Conservation (phyloP, 306 rosid genomes). For the Quercus ilex region DNA sequence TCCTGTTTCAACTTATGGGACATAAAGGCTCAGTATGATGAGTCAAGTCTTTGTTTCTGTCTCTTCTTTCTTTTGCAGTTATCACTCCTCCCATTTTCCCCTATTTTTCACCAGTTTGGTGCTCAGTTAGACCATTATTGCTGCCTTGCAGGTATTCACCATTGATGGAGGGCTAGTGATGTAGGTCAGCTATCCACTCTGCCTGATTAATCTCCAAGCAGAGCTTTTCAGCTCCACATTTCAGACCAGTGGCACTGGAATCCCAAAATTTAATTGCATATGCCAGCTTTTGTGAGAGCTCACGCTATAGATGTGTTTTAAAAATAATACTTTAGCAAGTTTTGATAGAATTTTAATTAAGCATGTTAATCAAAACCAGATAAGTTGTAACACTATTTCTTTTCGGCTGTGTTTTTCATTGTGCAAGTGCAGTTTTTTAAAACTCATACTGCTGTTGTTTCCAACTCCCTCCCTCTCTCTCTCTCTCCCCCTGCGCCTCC, state of each 20-base stretch:
- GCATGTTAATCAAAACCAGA: conserved; percentile 22
- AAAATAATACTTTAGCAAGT: conserved; percentile 11
- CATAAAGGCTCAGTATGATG: background rate
- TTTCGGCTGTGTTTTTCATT: background rate
- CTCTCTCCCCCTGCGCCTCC: too few relatives aligned
- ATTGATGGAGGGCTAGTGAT: conserved; percentile 97
- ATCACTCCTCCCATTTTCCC: background rate
- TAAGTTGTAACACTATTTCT: conserved; percentile 1
- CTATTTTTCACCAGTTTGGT: background rate
- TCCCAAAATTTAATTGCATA: conserved; percentile 8
- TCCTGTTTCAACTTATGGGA: background rate
- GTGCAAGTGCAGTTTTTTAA: conserved; percentile 9
- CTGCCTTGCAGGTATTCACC: conserved; percentile 65
- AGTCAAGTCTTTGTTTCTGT: background rate
- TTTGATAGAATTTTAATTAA: conserved; percentile 28
- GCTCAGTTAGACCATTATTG: conserved; percentile 8
- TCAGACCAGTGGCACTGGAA: conserved; percentile 16
- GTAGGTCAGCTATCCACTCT: conserved; percentile 34
- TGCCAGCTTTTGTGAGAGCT: conserved; percentile 17
- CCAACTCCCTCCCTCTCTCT: background rate
- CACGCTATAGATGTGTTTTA: conserved; percentile 4
- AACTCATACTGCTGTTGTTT: background rate
- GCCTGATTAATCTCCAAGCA: background rate
- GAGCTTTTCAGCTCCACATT: conserved; percentile 4
- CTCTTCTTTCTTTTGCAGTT: background rate